A percentile compares a stretch with the other conserved stretches of the same genome.
Conservation (phyloP, 768 basidiomycete genomes). For the Kwoniella botswanensis region DNA sequence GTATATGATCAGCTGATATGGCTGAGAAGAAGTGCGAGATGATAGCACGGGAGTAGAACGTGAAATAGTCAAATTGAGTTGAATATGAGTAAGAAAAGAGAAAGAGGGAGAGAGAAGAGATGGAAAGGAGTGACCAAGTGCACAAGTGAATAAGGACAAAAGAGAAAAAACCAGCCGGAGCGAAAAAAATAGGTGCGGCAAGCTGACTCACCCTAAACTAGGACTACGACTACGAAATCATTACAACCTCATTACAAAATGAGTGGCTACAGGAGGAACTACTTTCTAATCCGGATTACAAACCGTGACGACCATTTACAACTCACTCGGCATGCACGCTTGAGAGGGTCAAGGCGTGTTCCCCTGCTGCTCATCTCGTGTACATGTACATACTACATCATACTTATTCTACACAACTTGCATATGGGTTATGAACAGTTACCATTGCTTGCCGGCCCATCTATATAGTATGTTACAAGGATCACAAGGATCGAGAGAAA, state of each 20-base stretch:
- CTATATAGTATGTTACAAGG: not conserved
- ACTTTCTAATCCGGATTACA: not conserved
- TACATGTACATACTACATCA: not conserved
- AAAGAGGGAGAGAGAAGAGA: conserved; percentile 3
- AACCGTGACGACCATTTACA: not conserved
- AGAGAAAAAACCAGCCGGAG: not conserved
- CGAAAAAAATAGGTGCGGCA: not conserved
- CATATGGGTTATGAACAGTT: too few species aligned
- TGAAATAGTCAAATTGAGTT: not conserved
- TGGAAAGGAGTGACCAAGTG: not conserved
- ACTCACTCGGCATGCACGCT: not conserved
- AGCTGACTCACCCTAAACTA: not conserved
- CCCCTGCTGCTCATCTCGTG: too few species aligned
- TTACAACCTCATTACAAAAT: not conserved
- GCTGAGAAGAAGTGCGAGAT: not conserved
- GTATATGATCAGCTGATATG: not conserved
- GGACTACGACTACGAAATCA: not conserved
- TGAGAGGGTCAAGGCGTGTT: not conserved
- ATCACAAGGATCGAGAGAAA: too few species aligned
- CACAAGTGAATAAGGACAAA: conserved; percentile 1
- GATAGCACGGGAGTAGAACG: not conserved
- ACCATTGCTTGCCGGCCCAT: not conserved
- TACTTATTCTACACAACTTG: not conserved
- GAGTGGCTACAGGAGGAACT: not conserved
- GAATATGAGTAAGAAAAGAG: not conserved